Percentiles rank a stretch among this genome's conserved stretches.
phyloP scores from a whole-genome alignment of 31 red algal genomes.

The Endocladia muricata region DNA sequence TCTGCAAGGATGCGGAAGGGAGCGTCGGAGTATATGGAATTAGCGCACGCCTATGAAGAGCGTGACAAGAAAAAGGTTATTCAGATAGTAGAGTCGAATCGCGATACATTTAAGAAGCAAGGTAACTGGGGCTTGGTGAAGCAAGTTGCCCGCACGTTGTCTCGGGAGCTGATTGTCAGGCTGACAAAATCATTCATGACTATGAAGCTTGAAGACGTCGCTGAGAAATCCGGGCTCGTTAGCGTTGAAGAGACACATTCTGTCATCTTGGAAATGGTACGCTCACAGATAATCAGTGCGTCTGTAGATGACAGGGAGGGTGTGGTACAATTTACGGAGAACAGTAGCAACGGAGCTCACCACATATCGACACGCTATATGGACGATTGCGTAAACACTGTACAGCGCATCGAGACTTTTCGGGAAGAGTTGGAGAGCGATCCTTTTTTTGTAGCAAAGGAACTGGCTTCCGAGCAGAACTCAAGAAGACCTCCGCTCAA shows the following conservation, averaged over 20 bases:
- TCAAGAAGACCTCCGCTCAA: not conserved
- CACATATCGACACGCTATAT: constrained; percentile 20
- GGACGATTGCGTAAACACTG: constrained; percentile 33
- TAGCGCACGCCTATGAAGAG: constrained; percentile 52
- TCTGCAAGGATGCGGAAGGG: constrained; percentile 4
- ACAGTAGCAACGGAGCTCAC: constrained; percentile 6
- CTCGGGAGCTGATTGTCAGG: constrained; percentile 39
- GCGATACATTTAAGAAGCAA: constrained; percentile 40
- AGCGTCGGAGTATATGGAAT: constrained; percentile 36
- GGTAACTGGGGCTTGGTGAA: constrained; percentile 57
- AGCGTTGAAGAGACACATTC: constrained; percentile 38
- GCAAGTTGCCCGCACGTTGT: constrained; percentile 35
- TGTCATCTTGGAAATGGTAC: constrained; percentile 61
- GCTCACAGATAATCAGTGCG: constrained; percentile 39
- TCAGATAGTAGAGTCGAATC: constrained; percentile 36
- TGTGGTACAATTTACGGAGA: constrained; percentile 37
- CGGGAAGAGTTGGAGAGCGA: constrained; percentile 27
- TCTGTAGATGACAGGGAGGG: constrained; percentile 58
- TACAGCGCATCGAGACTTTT: constrained; percentile 38
- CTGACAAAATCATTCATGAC: constrained; percentile 78
- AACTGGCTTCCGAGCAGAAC: no score
- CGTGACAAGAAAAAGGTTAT: constrained; percentile 1
- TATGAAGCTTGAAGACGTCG: constrained; percentile 60
- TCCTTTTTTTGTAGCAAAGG: constrained; percentile 26
- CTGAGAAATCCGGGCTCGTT: constrained; percentile 9